Evolutionary conservation across 2,329 filamentous ascomycete species (phyloP).

Genomic region (Stagonosporopsis rhizophila): DNA sequence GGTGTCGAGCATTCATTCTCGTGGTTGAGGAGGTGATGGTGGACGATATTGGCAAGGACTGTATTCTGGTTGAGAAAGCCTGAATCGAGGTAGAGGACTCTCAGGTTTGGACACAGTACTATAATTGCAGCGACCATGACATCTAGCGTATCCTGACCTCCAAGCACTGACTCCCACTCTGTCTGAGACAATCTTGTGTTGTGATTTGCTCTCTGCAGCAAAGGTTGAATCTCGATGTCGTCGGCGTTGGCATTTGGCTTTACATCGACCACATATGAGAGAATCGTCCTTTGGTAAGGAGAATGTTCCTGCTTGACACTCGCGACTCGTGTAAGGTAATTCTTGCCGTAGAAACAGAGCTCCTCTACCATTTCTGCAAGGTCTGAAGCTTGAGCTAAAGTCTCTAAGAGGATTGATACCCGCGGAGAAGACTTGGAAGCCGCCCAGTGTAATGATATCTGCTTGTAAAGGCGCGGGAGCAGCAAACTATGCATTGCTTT

Average conservation of each 20-base stretch:
- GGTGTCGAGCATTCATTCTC: neutral
- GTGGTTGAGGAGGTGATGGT: neutral
- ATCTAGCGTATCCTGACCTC: neutral
- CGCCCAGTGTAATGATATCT: conserved; percentile 4
- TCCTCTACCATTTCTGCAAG: conserved; percentile 8
- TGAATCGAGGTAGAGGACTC: conserved; percentile 1
- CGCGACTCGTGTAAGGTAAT: neutral
- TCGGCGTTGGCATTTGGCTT: neutral
- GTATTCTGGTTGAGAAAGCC: conserved; percentile 9
- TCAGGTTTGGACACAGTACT: conserved; percentile 6
- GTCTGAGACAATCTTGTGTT: neutral
- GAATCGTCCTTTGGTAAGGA: neutral
- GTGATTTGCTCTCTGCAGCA: neutral
- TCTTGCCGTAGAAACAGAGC: neutral
- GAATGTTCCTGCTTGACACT: neutral
- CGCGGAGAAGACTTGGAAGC: conserved; percentile 2
- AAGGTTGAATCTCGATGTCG: neutral
- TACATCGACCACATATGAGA: neutral
- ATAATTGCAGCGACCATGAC: conserved; percentile 1
- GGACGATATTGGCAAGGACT: neutral
- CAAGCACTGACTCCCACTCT: neutral
- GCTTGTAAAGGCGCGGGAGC: conserved; percentile 7
- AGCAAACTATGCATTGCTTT: conserved; percentile 4
- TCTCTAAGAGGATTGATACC: neutral
- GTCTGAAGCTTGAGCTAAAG: neutral